These are phyloP conservation scores for Pythium apleroticum DNA, from an alignment of 352 stramenopile genomes.

Conservation along the genomic window DNA sequence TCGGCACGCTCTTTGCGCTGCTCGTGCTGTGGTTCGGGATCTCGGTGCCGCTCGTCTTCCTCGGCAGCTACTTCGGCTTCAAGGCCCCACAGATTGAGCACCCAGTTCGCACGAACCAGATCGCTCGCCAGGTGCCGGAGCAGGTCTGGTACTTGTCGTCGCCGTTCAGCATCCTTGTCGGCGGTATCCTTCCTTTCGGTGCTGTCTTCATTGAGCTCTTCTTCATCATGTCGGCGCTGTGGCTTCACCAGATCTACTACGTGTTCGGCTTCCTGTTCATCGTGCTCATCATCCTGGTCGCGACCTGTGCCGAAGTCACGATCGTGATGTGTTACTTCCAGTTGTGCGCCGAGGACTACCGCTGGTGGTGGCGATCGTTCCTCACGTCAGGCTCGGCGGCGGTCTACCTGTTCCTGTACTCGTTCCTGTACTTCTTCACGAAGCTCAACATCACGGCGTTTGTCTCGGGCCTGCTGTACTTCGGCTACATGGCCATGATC, in stretches of 20 bases:
- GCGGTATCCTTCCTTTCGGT: constrained; percentile 98
- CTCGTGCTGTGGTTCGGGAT: constrained; percentile 98
- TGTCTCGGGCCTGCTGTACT: constrained; percentile 96
- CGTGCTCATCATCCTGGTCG: constrained; percentile 96
- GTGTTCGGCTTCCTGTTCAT: constrained; percentile 99
- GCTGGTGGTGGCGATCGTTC: constrained; percentile 98
- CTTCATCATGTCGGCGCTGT: constrained; percentile 99
- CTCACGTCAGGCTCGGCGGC: constrained; percentile 94
- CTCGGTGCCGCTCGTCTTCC: constrained; percentile 97
- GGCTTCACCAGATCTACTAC: constrained; percentile 99
- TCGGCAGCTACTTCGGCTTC: constrained; percentile 97
- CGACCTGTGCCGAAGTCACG: constrained; percentile 98
- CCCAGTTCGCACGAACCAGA: constrained; percentile 90
- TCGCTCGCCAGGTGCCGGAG: constrained; percentile 90
- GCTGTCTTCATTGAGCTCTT: constrained; percentile 99
- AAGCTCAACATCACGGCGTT: constrained; percentile 97
- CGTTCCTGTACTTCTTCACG: constrained; percentile 97
- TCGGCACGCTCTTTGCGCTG: constrained; percentile 96
- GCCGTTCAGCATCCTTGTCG: constrained; percentile 94
- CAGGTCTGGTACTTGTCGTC: constrained; percentile 96
- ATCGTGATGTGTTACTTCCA: constrained; percentile 99
- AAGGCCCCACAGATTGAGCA: constrained; percentile 85
- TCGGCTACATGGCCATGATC: constrained; percentile 99
- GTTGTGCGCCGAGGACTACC: constrained; percentile 99
- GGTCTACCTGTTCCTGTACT: constrained; percentile 99